Conservation (phyloP, 2,329 filamentous ascomycete genomes). For the Colletotrichum sp. region DNA sequence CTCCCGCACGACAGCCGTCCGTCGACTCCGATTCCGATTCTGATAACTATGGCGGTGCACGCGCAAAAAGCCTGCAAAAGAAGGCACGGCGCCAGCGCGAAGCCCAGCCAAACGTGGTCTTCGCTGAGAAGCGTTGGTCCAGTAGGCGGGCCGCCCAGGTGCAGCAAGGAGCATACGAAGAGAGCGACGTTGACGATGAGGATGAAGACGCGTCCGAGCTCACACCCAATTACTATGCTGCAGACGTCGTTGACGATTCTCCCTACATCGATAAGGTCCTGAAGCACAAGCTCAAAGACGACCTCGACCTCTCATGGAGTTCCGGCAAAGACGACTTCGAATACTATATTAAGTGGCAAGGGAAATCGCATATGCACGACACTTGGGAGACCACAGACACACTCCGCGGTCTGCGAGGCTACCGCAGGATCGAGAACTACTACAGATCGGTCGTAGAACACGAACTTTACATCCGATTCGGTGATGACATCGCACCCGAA, state of each 20-base stretch:
- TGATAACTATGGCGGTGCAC: constrained; percentile 80
- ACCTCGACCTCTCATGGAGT: constrained; percentile 62
- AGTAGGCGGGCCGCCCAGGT: constrained; percentile 81
- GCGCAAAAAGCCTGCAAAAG: constrained; percentile 72
- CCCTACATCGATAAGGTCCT: constrained; percentile 92
- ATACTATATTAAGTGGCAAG: constrained; percentile 96
- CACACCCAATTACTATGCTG: constrained; percentile 67
- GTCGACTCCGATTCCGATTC: constrained; percentile 67
- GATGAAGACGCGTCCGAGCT: constrained; percentile 69
- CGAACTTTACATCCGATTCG: constrained; percentile 78
- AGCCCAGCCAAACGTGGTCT: constrained; percentile 68
- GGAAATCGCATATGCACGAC: constrained; percentile 91
- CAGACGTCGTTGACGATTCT: constrained; percentile 74
- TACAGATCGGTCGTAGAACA: constrained; percentile 82
- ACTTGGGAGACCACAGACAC: constrained; percentile 88
- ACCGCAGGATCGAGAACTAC: constrained; percentile 93
- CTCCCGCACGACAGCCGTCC: constrained; percentile 59
- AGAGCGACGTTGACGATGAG: constrained; percentile 69
- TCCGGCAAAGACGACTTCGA: constrained; percentile 79
- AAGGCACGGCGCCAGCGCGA: constrained; percentile 79
- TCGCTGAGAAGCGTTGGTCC: constrained; percentile 89
- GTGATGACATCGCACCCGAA: constrained; percentile 79
- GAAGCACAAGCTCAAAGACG: constrained; percentile 81
- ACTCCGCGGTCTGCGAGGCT: constrained; percentile 79
- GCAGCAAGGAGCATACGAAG: constrained; percentile 66